Percentiles rank a stretch among this genome's conserved stretches.
Conservation (phyloP, 306 rosid species). For the Citrullus mucosospermus region DNA sequence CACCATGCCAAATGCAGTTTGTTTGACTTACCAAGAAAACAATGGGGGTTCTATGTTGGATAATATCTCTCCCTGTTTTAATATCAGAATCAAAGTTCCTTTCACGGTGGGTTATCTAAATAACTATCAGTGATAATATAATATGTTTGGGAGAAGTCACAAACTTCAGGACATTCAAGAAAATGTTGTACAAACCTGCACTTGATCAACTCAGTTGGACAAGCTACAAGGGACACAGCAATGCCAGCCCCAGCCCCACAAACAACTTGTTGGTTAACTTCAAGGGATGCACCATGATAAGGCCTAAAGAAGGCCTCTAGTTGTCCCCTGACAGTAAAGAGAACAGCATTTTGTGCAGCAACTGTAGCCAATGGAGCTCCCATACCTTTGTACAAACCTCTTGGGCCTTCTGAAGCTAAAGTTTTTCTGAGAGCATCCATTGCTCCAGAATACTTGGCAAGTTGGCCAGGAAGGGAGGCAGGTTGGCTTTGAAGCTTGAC, state of each 20-base stretch:
- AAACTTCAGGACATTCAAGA: neutral
- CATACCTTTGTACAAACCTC: constrained; percentile 93
- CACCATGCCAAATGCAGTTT: neutral
- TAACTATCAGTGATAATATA: neutral
- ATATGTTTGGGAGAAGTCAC: neutral
- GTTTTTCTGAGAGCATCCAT: constrained; percentile 91
- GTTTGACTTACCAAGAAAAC: neutral
- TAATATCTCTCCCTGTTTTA: too few relatives aligned
- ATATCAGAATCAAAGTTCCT: neutral
- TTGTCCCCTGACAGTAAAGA: constrained; percentile 83
- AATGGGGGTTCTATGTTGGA: neutral
- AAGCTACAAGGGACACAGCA: constrained; percentile 83
- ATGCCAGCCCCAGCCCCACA: constrained; percentile 92
- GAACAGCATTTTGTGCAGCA: constrained; percentile 87
- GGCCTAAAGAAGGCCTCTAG: constrained; percentile 64
- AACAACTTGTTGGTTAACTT: constrained; percentile 54
- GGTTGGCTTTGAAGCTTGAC: constrained; percentile 99
- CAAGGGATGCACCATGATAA: constrained; percentile 57
- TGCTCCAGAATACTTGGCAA: constrained; percentile 63
- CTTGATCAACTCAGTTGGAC: constrained; percentile 91
- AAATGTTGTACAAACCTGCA: constrained; percentile 50
- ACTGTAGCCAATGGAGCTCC: constrained; percentile 98
- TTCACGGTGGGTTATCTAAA: neutral
- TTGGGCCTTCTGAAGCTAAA: constrained; percentile 77
- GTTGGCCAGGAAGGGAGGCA: constrained; percentile 66